phyloP scores from a whole-genome alignment of 352 stramenopile species.

The Globisporangium yorkense region DNA sequence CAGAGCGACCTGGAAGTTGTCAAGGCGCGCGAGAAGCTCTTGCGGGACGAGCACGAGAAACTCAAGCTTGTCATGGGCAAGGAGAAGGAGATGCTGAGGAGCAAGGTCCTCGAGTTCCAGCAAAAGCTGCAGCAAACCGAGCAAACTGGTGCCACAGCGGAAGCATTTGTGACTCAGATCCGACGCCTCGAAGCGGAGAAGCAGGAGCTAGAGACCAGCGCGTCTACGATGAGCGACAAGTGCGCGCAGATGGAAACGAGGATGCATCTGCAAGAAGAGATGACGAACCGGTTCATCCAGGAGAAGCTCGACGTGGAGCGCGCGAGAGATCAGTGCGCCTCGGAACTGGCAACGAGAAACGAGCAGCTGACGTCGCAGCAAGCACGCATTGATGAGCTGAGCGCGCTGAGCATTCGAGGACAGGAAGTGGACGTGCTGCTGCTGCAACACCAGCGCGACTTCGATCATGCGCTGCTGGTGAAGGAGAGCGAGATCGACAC shows the following conservation, averaged over 20 bases:
- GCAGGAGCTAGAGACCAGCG: slow-evolving; percentile 9
- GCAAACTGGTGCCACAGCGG: slow-evolving; percentile 17
- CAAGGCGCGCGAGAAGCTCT: slow-evolving; percentile 41
- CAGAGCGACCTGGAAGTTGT: slow-evolving; percentile 47
- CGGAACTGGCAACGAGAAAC: not conserved
- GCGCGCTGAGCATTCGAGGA: not conserved
- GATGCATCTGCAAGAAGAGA: slow-evolving; percentile 39
- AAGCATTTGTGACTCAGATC: slow-evolving; percentile 29
- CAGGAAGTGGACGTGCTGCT: slow-evolving; percentile 6
- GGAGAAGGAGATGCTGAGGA: slow-evolving; percentile 49
- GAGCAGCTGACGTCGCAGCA: slow-evolving; percentile 2
- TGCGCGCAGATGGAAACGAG: slow-evolving; percentile 13
- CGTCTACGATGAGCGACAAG: slow-evolving; percentile 9
- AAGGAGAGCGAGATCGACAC: slow-evolving; percentile 38
- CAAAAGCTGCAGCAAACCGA: slow-evolving; percentile 35
- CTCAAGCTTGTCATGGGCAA: slow-evolving; percentile 30
- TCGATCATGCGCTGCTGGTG: not conserved
- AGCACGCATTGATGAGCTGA: slow-evolving; percentile 5
- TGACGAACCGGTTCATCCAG: slow-evolving; percentile 32
- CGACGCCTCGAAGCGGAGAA: slow-evolving; percentile 27
- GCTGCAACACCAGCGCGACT: slow-evolving; percentile 1
- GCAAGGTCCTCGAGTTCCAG: slow-evolving; percentile 54
- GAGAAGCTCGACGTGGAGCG: slow-evolving; percentile 13
- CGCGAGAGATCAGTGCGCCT: not conserved
- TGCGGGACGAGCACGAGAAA: slow-evolving; percentile 45